phyloP scores from a whole-genome alignment of 768 basidiomycete species.

The Xerocomus brunneocitrinus region DNA sequence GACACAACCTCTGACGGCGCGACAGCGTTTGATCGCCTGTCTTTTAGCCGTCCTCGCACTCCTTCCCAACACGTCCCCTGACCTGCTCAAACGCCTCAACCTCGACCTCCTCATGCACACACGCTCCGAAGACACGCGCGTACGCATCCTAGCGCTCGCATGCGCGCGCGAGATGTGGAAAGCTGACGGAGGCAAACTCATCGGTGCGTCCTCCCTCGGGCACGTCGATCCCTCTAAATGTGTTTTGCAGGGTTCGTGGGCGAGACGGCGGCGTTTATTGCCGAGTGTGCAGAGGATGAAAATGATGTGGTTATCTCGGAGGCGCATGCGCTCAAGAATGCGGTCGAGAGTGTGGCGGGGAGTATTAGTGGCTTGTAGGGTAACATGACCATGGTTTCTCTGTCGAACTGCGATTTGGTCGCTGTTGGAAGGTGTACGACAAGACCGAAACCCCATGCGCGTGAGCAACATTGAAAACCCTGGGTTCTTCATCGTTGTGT shows the following conservation, averaged over 20 bases:
- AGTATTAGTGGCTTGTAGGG: conserved; percentile 37
- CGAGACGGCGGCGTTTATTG: conserved; percentile 83
- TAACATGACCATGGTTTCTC: too few species aligned
- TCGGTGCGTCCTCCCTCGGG: conserved; percentile 39
- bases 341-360: conserved; percentile 69
- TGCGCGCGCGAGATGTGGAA: conserved; percentile 76
- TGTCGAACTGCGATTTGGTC: too few species aligned
- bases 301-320: conserved; percentile 75
- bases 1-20: conserved; percentile 2
- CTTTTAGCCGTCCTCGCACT: conserved; percentile 15
- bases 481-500: too few species aligned
- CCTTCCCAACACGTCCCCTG: conserved; percentile 18
- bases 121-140: conserved; percentile 68
- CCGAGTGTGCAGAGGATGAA: conserved; percentile 85
- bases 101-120: conserved; percentile 83
- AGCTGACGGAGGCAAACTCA: conserved; percentile 65
- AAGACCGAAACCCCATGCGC: too few species aligned
- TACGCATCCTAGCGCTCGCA: conserved; percentile 66
- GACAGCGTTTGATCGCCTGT: conserved; percentile 11
- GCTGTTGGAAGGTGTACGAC: too few species aligned
- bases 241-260: conserved; percentile 57
- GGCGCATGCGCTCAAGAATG: conserved; percentile 62
- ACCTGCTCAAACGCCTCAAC: conserved; percentile 75
- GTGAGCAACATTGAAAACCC: too few species aligned
- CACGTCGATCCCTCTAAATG: neutral